Evolutionary conservation across 23 red algal species (phyloP), one percentile per base, ranked within the genome.

Genomic region (Gracilariopsis chorda): DNA sequence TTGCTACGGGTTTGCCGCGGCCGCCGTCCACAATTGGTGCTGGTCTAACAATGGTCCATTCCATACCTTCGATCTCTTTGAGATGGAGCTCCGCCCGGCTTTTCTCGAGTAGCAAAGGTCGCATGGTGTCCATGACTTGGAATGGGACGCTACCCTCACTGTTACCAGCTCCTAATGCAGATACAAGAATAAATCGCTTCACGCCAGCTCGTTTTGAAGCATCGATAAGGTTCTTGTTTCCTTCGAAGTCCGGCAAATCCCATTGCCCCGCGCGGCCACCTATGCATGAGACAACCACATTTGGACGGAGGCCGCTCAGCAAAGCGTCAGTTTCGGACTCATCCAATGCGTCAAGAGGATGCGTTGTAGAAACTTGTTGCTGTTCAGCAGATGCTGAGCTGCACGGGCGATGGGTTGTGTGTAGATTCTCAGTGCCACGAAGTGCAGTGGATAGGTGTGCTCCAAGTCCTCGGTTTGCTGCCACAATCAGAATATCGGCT

Each of bases 101-200:
- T 25, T 88, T 88, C 27, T 94, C 92, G 8, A 94, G 72, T 10
- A 94, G 65, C 34, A 88, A 34, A 3, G 67, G 47, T 17, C 92
- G 82, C 70, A 94, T 62, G 13, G 74, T 74, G 60, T 80, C 65
- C 82, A 80, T 88, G 11, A 87, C 92, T 77, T 94, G 92, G 71
- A 49, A 64, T 9, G 92, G 92, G 4, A 94, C 52, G 28, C 81
- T 51, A 23, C 21, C 51, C 48, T 94, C 92, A 4, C 51, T 69
- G 27, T 94, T 68, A 13, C 92, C 92, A n/a, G 92, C 92, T 41
- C 92, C 92, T 47, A 94, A 56, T 37, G 82, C 82, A 7, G 92
- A 94, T 1, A 94, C 68, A 20, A 90, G 52, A 36, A 94, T 53
- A 55, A 94, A 88, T 7, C 73, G 86, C 49, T 35, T 39, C 23